phyloP scores from a whole-genome alignment of 2,329 filamentous ascomycete genomes.

The Gyromitra esculenta region DNA sequence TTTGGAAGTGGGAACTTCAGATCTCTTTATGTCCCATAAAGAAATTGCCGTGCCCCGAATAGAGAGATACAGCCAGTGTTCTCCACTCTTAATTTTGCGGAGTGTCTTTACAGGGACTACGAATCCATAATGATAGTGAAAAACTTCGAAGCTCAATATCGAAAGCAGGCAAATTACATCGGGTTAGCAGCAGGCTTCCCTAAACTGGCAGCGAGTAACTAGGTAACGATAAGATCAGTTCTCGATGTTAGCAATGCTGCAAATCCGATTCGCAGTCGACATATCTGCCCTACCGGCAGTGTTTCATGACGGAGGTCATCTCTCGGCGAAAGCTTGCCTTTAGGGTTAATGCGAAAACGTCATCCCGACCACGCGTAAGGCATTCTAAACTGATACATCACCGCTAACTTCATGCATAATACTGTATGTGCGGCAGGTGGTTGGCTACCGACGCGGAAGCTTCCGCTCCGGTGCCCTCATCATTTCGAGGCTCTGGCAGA shows the following conservation, averaged over 20 bases:
- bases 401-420: not conserved
- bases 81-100: not conserved
- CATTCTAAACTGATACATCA: not conserved
- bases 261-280: slow-evolving; percentile 14
- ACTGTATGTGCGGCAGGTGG: not conserved
- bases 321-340: slow-evolving; percentile 38
- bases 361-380: slow-evolving; percentile 9
- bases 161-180: not conserved
- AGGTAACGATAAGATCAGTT: not conserved
- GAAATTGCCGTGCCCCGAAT: not conserved
- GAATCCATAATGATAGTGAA: slow-evolving; percentile 12
- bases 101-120: slow-evolving; percentile 17
- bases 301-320: slow-evolving; percentile 20
- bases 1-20: slow-evolving; percentile 3
- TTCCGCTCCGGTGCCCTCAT: not conserved
- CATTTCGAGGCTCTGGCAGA: slow-evolving; percentile 5
- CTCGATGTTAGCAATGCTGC: slow-evolving; percentile 13
- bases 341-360: slow-evolving; percentile 29
- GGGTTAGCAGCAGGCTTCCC: not conserved
- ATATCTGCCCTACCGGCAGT: not conserved
- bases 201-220: not conserved
- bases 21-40: slow-evolving; percentile 14
- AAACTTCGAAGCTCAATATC: slow-evolving; percentile 11
- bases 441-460: not conserved
- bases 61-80: slow-evolving; percentile 4